Conservation (phyloP, 768 basidiomycete genomes). For the Termitomyces sp. region DNA sequence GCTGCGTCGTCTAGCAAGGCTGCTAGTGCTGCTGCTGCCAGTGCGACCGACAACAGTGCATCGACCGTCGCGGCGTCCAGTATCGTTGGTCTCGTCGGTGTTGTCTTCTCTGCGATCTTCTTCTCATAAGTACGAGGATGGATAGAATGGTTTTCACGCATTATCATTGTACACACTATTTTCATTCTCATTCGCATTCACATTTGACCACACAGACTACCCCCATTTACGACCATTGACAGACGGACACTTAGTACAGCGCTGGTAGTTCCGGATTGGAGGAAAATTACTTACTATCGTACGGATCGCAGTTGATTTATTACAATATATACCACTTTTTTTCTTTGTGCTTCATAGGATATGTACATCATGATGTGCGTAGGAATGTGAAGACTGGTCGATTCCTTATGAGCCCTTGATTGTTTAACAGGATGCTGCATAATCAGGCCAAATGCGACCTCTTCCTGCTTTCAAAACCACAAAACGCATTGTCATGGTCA, state of each 20-base stretch:
- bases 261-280: conserved; percentile 7
- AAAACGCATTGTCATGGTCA: not conserved
- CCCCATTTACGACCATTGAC: not conserved
- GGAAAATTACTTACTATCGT: not conserved
- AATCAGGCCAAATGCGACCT: not conserved
- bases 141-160: not conserved
- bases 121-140: conserved; percentile 13
- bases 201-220: not conserved
- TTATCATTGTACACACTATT: not conserved
- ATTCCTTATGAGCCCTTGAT: too few relatives aligned
- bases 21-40: conserved; percentile 3
- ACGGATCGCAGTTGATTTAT: conserved; percentile 5
- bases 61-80: conserved; percentile 9
- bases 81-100: conserved; percentile 14
- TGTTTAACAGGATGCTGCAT: too few relatives aligned
- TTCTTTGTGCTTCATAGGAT: not conserved
- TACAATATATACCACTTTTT: conserved; percentile 6
- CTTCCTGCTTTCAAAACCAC: not conserved
- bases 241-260: not conserved
- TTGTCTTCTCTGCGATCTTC: conserved; percentile 18
- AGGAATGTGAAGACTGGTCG: too few relatives aligned
- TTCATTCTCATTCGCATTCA: not conserved
- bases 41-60: conserved; percentile 13
- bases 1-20: conserved; percentile 9
- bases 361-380: too few relatives aligned